Percentiles rank a stretch among this genome's conserved stretches.
Conservation (phyloP, 257 asterid species). For the Paulownia fortunei region DNA sequence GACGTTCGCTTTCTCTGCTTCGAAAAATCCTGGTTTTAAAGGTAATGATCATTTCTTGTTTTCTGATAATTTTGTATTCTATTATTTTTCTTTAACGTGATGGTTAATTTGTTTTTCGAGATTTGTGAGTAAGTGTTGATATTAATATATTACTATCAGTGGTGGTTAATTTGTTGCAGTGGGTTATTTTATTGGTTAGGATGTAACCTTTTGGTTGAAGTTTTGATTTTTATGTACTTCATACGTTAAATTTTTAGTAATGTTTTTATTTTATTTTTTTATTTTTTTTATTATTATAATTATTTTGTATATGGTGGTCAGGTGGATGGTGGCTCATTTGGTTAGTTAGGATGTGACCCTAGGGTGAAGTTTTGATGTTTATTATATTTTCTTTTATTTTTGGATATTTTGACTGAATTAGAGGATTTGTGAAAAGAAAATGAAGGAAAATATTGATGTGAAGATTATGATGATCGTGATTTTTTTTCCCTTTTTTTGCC, state of each 20-base stretch:
- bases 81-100: background rate
- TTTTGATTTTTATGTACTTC: background rate
- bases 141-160: background rate
- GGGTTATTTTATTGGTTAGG: background rate
- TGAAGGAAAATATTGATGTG: background rate
- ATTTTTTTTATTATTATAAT: too few relatives aligned
- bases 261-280: too few relatives aligned
- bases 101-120: background rate
- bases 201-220: background rate
- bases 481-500: background rate
- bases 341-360: background rate
- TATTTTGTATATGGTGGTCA: too few relatives aligned
- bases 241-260: background rate
- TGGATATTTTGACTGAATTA: background rate
- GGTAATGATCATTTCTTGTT: constrained; percentile 28
- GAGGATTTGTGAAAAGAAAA: background rate
- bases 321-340: background rate
- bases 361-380: background rate
- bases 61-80: background rate
- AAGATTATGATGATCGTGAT: background rate
- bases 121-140: background rate
- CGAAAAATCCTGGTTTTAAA: constrained; percentile 31
- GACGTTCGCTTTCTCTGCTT: constrained; percentile 51
- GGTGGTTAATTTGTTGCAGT: background rate
- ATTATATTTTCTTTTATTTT: background rate